Evolutionary conservation across 768 basidiomycete species (phyloP).

Genomic region (Hebeloma cylindrosporum): DNA sequence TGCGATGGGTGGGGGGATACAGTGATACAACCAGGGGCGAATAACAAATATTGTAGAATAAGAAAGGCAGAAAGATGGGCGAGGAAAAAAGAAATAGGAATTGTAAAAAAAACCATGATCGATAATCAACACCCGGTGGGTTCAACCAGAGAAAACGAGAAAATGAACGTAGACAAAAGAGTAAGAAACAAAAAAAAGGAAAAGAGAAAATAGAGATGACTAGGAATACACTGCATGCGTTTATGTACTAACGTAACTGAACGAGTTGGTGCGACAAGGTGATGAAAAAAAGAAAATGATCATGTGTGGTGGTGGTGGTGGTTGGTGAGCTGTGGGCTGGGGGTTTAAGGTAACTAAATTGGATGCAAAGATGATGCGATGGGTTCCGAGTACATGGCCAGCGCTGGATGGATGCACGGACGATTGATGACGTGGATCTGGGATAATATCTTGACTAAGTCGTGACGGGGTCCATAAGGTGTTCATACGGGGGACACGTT

Average conservation of each 20-base stretch:
- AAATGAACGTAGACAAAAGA: slow-evolving; percentile 4
- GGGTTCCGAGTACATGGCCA: slow-evolving; percentile 2
- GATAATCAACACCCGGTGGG: too few relatives aligned
- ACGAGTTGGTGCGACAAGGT: slow-evolving; percentile 17
- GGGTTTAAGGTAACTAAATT: slow-evolving; percentile 9
- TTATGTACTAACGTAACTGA: slow-evolving; percentile 20
- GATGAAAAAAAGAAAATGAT: slow-evolving; percentile 8
- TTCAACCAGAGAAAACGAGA: not conserved
- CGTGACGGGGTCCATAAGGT: slow-evolving; percentile 7
- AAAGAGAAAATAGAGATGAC: slow-evolving; percentile 14
- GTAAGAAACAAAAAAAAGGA: slow-evolving; percentile 11
- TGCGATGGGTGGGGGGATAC: slow-evolving; percentile 3
- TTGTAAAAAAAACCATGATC: too few relatives aligned
- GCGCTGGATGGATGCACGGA: not conserved
- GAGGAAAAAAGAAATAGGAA: slow-evolving; percentile 1
- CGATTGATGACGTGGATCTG: not conserved
- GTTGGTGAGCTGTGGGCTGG: not conserved
- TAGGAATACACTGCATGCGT: slow-evolving; percentile 30
- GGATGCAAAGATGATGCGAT: slow-evolving; percentile 14
- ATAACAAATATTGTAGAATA: not conserved
- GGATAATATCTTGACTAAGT: slow-evolving; percentile 3
- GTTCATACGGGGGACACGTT: slow-evolving; percentile 1
- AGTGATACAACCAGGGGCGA: slow-evolving; percentile 9
- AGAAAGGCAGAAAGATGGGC: slow-evolving; percentile 1
- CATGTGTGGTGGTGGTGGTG: not conserved